A percentile compares a stretch with the other conserved stretches of the same genome.
Evolutionary conservation across 2,329 filamentous ascomycete genomes (phyloP).

Genomic region (Cercospora sesami): DNA sequence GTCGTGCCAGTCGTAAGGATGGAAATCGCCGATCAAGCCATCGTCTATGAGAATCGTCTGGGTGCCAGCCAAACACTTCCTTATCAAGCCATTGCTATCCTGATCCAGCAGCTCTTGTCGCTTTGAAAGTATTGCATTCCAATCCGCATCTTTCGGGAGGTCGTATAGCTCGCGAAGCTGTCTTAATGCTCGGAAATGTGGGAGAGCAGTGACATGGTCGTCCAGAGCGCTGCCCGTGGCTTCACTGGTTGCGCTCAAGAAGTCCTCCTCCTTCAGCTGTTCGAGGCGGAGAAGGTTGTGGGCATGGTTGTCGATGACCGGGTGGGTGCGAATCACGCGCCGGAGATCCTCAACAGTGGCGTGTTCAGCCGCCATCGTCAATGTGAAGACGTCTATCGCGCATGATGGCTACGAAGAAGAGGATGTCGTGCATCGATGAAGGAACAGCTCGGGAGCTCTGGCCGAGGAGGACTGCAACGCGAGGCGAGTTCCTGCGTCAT

Average conservation of each 20-base stretch:
- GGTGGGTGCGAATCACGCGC: conserved; percentile 39
- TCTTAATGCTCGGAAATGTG: conserved; percentile 68
- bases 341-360: conserved; percentile 32
- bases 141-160: conserved; percentile 59
- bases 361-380: conserved; percentile 11
- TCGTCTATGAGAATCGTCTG: conserved; percentile 78
- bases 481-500: not conserved
- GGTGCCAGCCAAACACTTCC: conserved; percentile 68
- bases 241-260: conserved; percentile 69
- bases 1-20: conserved; percentile 65
- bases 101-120: conserved; percentile 50
- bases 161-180: conserved; percentile 67
- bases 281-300: conserved; percentile 64
- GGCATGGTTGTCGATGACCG: conserved; percentile 72
- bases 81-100: conserved; percentile 57
- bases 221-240: conserved; percentile 67
- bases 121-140: conserved; percentile 56
- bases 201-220: conserved; percentile 60
- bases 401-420: not conserved
- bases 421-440: not conserved
- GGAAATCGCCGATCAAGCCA: conserved; percentile 62
- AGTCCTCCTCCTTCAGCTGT: conserved; percentile 52
- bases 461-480: not conserved
- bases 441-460: not conserved
- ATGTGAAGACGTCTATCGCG: not conserved